phyloP scores from a whole-genome alignment of 352 stramenopile genomes.

The Albugo candida region DNA sequence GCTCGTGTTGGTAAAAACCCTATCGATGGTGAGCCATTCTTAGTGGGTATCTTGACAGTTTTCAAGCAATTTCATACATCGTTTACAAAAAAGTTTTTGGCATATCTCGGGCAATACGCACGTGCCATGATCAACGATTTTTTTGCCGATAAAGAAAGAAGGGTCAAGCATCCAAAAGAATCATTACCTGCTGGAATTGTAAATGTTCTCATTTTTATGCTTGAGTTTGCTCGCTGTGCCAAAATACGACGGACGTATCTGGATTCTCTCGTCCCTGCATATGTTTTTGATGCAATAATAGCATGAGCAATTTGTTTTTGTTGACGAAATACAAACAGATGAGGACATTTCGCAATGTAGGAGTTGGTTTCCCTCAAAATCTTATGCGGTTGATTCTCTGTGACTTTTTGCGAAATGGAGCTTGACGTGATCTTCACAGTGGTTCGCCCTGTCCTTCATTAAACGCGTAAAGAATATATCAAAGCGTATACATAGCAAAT shows the following conservation, averaged over 20 bases:
- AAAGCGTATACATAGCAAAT: too few species aligned
- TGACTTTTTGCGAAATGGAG: too few species aligned
- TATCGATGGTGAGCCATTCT: constrained; percentile 82
- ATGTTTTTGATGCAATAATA: constrained; percentile 71
- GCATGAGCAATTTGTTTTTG: too few species aligned
- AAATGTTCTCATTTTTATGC: constrained; percentile 81
- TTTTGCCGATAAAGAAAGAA: constrained; percentile 25
- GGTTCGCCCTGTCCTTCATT: too few species aligned
- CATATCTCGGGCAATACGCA: constrained; percentile 86
- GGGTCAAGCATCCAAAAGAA: constrained; percentile 15
- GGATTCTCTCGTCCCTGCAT: constrained; percentile 68
- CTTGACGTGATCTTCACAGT: too few species aligned
- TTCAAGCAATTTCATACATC: constrained; percentile 91
- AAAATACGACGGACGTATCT: constrained; percentile 71
- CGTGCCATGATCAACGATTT: constrained; percentile 76
- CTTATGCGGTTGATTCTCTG: too few species aligned
- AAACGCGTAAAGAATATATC: too few species aligned
- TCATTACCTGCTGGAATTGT: constrained; percentile 64
- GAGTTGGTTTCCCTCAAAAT: too few species aligned
- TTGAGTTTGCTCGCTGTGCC: constrained; percentile 65
- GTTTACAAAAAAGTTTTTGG: constrained; percentile 84
- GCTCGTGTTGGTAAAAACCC: constrained; percentile 78
- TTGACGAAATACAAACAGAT: too few species aligned
- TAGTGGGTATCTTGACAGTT: constrained; percentile 82
- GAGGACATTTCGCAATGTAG: too few species aligned